Conservation (phyloP, 2,329 filamentous ascomycete species). For the Fusarium protoensiforme region DNA sequence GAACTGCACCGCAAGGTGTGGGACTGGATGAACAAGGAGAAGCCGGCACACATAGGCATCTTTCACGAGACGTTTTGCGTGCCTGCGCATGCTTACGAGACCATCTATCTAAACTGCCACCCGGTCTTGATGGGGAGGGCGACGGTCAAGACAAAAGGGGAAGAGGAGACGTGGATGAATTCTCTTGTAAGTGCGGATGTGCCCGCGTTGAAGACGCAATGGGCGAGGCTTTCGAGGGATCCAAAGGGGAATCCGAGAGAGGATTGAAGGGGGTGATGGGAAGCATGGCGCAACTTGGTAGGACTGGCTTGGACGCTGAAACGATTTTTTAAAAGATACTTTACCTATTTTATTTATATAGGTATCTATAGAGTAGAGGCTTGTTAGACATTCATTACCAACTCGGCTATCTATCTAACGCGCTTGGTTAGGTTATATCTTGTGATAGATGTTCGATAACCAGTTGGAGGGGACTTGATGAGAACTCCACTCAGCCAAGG, state of each 20-base stretch:
- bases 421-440: background rate
- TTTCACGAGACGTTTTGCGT: conserved; percentile 66
- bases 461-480: background rate
- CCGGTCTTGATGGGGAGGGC: conserved; percentile 51
- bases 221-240: conserved; percentile 45
- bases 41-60: conserved; percentile 57
- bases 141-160: conserved; percentile 36
- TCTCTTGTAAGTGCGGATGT: conserved; percentile 48
- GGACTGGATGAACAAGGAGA: conserved; percentile 59
- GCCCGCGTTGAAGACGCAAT: conserved; percentile 49
- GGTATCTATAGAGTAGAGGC: background rate
- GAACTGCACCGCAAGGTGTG: conserved; percentile 59
- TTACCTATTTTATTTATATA: background rate
- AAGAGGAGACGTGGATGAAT: conserved; percentile 46
- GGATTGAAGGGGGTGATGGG: background rate
- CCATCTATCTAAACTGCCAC: conserved; percentile 59
- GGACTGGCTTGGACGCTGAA: background rate
- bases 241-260: conserved; percentile 31
- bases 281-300: background rate
- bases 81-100: conserved; percentile 59
- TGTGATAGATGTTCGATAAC: background rate
- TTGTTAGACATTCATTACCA: too few relatives aligned
- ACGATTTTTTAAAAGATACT: background rate
- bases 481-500: background rate
- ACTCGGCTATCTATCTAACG: background rate